phyloP scores from a whole-genome alignment of 176 grass and related monocot species.

The Phoenix dactylifera region DNA sequence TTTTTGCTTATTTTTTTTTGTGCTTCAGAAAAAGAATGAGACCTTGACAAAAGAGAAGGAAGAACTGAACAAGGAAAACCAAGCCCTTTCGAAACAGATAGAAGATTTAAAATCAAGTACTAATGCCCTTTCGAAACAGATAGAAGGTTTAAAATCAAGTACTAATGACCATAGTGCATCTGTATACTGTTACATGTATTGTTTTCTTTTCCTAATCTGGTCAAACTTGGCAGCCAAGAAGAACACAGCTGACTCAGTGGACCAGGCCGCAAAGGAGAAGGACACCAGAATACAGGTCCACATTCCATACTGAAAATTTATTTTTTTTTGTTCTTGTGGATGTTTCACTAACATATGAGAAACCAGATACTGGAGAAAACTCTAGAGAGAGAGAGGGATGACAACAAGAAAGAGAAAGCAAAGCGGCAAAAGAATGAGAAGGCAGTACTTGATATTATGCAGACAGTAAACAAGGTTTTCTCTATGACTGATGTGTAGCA shows the following conservation, averaged over 20 bases:
- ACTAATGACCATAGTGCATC: constrained; percentile 5
- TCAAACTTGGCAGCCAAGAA: constrained; percentile 59
- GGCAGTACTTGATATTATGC: constrained; percentile 1
- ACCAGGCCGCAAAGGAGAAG: constrained; percentile 67
- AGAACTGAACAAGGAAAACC: constrained; percentile 46
- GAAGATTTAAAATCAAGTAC: constrained; percentile 97
- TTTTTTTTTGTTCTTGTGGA: neutral
- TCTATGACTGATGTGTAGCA: constrained; percentile 1
- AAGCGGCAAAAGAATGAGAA: constrained; percentile 38
- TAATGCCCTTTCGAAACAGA: constrained; percentile 49
- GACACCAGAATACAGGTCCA: constrained; percentile 92
- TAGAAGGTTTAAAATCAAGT: constrained; percentile 97
- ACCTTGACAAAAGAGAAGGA: constrained; percentile 33
- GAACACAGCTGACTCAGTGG: constrained; percentile 34
- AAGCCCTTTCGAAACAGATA: constrained; percentile 62
- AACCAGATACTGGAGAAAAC: constrained; percentile 78
- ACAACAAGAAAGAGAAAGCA: constrained; percentile 48
- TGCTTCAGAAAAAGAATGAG: constrained; percentile 51
- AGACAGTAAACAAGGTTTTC: constrained; percentile 36
- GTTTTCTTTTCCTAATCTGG: constrained; percentile 25
- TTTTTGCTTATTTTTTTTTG: constrained; percentile 16
- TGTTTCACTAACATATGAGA: neutral
- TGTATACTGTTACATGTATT: constrained; percentile 1
- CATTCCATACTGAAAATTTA: neutral
- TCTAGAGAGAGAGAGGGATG: constrained; percentile 76